Percentiles rank a stretch among this genome's conserved stretches.
Evolutionary conservation across 1,284 basidiomycete genomes (phyloP).

Genomic region (Clitocybe nebularis): DNA sequence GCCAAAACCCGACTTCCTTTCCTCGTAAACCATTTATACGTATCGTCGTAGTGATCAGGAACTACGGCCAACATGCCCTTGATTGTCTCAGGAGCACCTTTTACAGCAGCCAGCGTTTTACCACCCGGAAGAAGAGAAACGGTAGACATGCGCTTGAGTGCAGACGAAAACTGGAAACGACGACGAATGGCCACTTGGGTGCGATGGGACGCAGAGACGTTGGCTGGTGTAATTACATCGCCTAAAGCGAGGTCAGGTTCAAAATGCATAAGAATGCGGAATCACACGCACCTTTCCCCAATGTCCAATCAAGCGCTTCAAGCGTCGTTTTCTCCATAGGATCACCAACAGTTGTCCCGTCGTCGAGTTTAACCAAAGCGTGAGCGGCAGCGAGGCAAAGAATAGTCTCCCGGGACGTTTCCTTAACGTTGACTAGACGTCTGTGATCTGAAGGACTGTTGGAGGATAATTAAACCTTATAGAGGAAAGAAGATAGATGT

Average conservation of each 20-base stretch:
- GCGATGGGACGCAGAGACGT: constrained; percentile 51
- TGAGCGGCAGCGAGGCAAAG: constrained; percentile 92
- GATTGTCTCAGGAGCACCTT: constrained; percentile 94
- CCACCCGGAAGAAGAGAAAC: constrained; percentile 69
- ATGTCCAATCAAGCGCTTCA: constrained; percentile 87
- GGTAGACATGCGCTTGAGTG: constrained; percentile 94
- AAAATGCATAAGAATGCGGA: not conserved
- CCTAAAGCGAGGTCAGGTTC: constrained; percentile 31
- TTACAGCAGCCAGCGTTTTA: constrained; percentile 68
- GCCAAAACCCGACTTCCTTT: constrained; percentile 90
- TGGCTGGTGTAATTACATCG: constrained; percentile 64
- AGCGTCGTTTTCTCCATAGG: constrained; percentile 99
- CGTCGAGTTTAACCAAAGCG: constrained; percentile 89
- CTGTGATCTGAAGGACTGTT: constrained; percentile 53
- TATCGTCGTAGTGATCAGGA: constrained; percentile 83
- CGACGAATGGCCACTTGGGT: constrained; percentile 73
- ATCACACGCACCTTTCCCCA: constrained; percentile 62
- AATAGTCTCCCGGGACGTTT: constrained; percentile 75
- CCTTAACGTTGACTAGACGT: constrained; percentile 76
- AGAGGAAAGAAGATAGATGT: not conserved
- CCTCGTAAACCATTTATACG: constrained; percentile 90
- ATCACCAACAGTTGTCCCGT: constrained; percentile 93
- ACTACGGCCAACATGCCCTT: constrained; percentile 77
- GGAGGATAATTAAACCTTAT: constrained; percentile 10
- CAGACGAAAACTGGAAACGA: constrained; percentile 94